Evolutionary conservation across 495 filamentous ascomycete species (phyloP).

Genomic region (Xylaria palmicola): DNA sequence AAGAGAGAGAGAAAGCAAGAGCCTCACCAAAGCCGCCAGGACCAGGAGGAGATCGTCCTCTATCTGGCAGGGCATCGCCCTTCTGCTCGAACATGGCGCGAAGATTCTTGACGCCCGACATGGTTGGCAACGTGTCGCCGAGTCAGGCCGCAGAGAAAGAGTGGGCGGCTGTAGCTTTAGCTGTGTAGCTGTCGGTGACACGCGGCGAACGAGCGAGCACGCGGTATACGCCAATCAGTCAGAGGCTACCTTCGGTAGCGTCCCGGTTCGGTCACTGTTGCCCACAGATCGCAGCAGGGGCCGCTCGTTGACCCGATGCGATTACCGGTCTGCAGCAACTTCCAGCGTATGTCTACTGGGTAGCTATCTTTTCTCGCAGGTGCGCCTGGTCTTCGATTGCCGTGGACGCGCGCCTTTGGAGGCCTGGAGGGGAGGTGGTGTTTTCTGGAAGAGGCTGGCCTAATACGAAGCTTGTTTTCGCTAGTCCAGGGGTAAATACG

Average conservation of each 20-base stretch:
- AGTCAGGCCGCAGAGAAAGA: not conserved
- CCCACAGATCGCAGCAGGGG: slow-evolving; percentile 4
- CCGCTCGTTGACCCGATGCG: not conserved
- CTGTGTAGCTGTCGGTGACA: slow-evolving; percentile 19
- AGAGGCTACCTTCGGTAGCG: not conserved
- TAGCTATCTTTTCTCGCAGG: not conserved
- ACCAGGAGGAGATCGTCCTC: slow-evolving; percentile 72
- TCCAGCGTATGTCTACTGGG: not conserved
- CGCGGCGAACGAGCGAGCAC: not conserved
- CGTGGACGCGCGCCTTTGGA: not conserved
- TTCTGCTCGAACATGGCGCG: slow-evolving; percentile 86
- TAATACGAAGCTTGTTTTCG: slow-evolving; percentile 7
- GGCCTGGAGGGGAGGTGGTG: not conserved
- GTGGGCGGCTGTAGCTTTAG: slow-evolving; percentile 19
- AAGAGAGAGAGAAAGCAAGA: slow-evolving; percentile 4
- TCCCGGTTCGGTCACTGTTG: not conserved
- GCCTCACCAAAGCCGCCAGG: slow-evolving; percentile 30
- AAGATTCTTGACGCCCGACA: slow-evolving; percentile 62
- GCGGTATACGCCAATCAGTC: not conserved
- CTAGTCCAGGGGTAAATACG: slow-evolving; percentile 17
- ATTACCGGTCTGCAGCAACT: not conserved
- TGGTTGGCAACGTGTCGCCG: slow-evolving; percentile 31
- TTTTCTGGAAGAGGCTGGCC: not conserved
- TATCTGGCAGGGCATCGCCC: slow-evolving; percentile 61
- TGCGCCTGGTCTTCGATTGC: not conserved